Conservation (phyloP, 1,284 basidiomycete genomes). For the Heliocybe sulcata region DNA sequence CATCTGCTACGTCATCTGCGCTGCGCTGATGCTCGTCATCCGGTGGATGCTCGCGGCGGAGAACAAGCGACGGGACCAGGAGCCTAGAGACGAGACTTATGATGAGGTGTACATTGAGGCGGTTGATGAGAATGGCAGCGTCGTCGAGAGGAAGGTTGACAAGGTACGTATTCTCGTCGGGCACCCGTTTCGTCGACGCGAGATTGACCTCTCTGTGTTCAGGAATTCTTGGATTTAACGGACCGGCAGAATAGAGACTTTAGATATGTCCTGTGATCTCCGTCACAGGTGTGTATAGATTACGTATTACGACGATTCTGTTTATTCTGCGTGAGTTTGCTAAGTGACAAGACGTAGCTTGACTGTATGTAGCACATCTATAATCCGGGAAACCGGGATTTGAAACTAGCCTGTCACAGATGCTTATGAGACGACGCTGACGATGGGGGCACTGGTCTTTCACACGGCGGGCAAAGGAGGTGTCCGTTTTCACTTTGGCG, state of each 20-base stretch:
- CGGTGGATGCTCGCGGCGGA: conserved; percentile 52
- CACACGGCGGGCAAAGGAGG: too few species aligned
- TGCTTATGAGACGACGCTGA: too few species aligned
- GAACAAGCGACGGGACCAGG: conserved; percentile 55
- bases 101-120: conserved; percentile 61
- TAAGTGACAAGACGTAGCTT: background rate
- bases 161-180: conserved; percentile 36
- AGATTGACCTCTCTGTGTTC: background rate
- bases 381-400: too few species aligned
- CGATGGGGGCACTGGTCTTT: too few species aligned
- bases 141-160: conserved; percentile 48
- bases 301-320: background rate
- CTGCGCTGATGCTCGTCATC: conserved; percentile 40
- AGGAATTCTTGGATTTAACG: conserved; percentile 24
- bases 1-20: conserved; percentile 43
- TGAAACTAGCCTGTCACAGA: too few species aligned
- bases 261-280: conserved; percentile 22
- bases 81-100: conserved; percentile 47
- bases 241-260: conserved; percentile 25
- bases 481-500: too few species aligned
- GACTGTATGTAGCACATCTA: background rate
- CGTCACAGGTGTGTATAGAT: background rate
- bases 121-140: conserved; percentile 38
- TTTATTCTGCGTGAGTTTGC: too few species aligned
- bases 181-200: background rate